These are phyloP conservation scores for Boletus sensibilis DNA, from an alignment of 768 basidiomycete genomes.

Conservation along the genomic window DNA sequence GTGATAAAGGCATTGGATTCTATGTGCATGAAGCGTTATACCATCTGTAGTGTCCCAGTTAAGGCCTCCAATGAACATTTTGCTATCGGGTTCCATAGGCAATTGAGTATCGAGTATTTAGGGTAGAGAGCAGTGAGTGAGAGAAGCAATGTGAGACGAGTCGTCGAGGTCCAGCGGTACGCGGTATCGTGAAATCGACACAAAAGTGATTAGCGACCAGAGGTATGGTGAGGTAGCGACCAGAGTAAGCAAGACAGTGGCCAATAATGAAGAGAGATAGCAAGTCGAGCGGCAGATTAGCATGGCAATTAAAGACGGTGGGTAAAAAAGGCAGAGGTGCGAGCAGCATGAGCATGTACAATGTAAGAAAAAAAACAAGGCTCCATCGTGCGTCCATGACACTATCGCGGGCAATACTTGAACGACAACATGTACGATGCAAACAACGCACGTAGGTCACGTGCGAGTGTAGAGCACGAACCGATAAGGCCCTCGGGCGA, in stretches of 20 bases:
- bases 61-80: slow-evolving; percentile 89
- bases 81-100: slow-evolving; percentile 51
- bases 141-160: slow-evolving; percentile 29
- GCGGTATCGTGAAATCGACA: slow-evolving; percentile 36
- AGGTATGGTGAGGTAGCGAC: slow-evolving; percentile 35
- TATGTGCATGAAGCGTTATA: slow-evolving; percentile 40
- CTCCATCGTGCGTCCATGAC: slow-evolving; percentile 27
- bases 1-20: slow-evolving; percentile 23
- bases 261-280: slow-evolving; percentile 28
- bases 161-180: slow-evolving; percentile 36
- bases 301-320: slow-evolving; percentile 25
- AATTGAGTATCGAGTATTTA: slow-evolving; percentile 31
- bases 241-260: slow-evolving; percentile 32
- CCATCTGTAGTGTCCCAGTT: slow-evolving; percentile 94
- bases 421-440: slow-evolving; percentile 16
- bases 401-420: slow-evolving; percentile 21
- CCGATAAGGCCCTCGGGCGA: slow-evolving; percentile 7
- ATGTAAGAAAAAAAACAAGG: slow-evolving; percentile 15
- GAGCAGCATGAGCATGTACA: slow-evolving; percentile 19
- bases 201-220: slow-evolving; percentile 36
- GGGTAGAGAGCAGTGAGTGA: slow-evolving; percentile 19
- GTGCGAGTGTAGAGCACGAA: slow-evolving; percentile 10
- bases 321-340: slow-evolving; percentile 13
- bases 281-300: slow-evolving; percentile 27
- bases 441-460: slow-evolving; percentile 3